Percentiles rank a stretch among this genome's conserved stretches.
Evolutionary conservation across 139 green algal genomes (phyloP).

Genomic region (Mychonastes homosphaera): DNA sequence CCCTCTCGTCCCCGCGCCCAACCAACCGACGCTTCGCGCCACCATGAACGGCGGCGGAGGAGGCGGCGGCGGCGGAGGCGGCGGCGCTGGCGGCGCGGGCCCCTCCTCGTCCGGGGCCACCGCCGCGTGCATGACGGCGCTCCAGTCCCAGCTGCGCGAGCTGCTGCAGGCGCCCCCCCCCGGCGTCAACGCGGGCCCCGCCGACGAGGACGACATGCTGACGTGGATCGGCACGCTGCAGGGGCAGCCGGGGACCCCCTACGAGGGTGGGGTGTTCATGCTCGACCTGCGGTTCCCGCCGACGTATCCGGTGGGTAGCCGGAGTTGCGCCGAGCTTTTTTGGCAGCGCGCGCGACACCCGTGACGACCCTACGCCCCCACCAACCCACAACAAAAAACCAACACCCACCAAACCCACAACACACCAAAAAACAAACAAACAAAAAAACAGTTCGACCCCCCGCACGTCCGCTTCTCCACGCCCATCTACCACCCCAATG

Average conservation of each 20-base stretch:
- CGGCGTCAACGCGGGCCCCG: slow-evolving; percentile 12
- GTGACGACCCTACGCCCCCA: background rate
- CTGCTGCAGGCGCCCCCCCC: slow-evolving; percentile 16
- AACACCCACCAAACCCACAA: no score
- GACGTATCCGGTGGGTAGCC: no score
- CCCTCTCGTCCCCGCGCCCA: no score
- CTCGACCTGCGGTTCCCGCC: slow-evolving; percentile 16
- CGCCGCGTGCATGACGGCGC: no score
- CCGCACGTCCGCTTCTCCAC: slow-evolving; percentile 21
- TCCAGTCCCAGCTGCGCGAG: slow-evolving; percentile 15
- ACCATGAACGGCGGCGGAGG: no score
- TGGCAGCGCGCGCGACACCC: background rate
- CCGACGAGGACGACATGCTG: background rate
- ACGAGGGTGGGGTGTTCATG: slow-evolving; percentile 27
- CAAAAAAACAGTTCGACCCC: no score
- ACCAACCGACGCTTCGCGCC: no score
- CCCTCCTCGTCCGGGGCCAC: no score
- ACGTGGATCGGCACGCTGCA: background rate
- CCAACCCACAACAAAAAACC: background rate
- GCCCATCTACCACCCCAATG: slow-evolving; percentile 24
- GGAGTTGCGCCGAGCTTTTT: background rate
- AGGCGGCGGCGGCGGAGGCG: no score
- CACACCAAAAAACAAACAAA: background rate
- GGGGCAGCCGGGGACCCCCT: slow-evolving; percentile 8
- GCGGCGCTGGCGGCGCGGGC: no score